A percentile compares a stretch with the other conserved stretches of the same genome.
Conservation (phyloP, 495 filamentous ascomycete genomes). For the Thozetella sp. region DNA sequence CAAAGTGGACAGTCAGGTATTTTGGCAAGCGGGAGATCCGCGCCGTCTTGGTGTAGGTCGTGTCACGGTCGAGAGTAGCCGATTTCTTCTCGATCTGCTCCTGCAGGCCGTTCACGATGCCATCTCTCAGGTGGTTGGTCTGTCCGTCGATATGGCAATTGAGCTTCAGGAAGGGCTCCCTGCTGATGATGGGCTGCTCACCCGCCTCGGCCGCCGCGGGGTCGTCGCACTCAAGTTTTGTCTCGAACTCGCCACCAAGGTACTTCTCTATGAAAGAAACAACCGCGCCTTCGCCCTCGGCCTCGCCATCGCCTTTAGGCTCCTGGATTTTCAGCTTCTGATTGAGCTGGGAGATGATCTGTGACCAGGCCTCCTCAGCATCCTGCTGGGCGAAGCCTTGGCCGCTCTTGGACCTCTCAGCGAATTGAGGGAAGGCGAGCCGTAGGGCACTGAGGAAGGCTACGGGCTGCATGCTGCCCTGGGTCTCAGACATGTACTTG, state of each 20-base stretch:
- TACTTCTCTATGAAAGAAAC: constrained; percentile 88
- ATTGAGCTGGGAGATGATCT: constrained; percentile 85
- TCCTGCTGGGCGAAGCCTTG: constrained; percentile 93
- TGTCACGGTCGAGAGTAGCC: constrained; percentile 72
- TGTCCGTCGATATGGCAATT: constrained; percentile 88
- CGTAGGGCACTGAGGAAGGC: constrained; percentile 85
- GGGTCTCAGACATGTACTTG: constrained; percentile 91
- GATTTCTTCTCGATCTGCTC: constrained; percentile 93
- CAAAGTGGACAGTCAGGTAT: constrained; percentile 95
- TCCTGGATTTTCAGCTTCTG: constrained; percentile 74
- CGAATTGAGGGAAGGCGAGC: constrained; percentile 88
- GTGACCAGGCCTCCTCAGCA: constrained; percentile 97
- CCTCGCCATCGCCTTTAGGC: constrained; percentile 6
- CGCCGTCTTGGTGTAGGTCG: constrained; percentile 85
- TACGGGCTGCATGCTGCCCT: constrained; percentile 82
- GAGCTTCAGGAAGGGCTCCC: constrained; percentile 86
- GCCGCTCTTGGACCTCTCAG: constrained; percentile 78
- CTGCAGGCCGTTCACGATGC: constrained; percentile 75
- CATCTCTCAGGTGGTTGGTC: constrained; percentile 89
- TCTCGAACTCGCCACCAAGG: constrained; percentile 78
- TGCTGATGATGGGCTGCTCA: constrained; percentile 65
- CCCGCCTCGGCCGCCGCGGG: constrained; percentile 71
- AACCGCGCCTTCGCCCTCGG: constrained; percentile 40
- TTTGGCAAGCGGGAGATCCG: constrained; percentile 88
- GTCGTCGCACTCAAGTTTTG: constrained; percentile 82